phyloP scores from a whole-genome alignment of 2,329 filamentous ascomycete genomes.

The Paraconiothyrium sp. region DNA sequence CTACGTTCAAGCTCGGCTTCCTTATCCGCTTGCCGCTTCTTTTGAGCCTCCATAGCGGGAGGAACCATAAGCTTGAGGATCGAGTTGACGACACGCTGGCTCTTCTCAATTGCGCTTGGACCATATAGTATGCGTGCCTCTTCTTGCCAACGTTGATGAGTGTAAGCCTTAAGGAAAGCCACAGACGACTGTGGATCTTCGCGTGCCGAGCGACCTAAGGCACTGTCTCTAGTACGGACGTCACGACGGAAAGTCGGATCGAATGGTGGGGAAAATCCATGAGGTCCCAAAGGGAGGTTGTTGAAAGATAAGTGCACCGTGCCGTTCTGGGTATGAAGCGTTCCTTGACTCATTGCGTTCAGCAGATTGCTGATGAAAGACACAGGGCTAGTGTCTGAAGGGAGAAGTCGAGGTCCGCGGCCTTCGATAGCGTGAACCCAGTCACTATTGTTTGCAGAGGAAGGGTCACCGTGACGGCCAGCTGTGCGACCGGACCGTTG shows the following conservation, averaged over 20 bases:
- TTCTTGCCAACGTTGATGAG: constrained; percentile 83
- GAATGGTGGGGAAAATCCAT: constrained; percentile 36
- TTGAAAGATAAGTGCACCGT: constrained; percentile 64
- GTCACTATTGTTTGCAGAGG: constrained; percentile 50
- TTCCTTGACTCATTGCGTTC: constrained; percentile 61
- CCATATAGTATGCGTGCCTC: constrained; percentile 90
- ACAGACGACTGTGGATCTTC: constrained; percentile 77
- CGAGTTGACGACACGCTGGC: constrained; percentile 71
- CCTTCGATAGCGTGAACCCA: constrained; percentile 64
- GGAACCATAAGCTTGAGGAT: constrained; percentile 81
- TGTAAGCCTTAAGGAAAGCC: constrained; percentile 76
- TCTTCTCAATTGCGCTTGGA: constrained; percentile 71
- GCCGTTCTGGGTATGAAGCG: constrained; percentile 51
- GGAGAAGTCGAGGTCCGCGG: constrained; percentile 55
- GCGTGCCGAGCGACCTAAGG: constrained; percentile 51
- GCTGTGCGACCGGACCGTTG: constrained; percentile 64
- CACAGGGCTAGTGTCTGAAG: constrained; percentile 58
- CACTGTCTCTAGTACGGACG: constrained; percentile 41
- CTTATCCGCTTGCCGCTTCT: constrained; percentile 75
- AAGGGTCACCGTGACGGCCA: constrained; percentile 35
- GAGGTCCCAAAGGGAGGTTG: constrained; percentile 41
- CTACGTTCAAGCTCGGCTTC: constrained; percentile 76
- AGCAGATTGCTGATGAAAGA: constrained; percentile 68
- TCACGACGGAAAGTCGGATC: constrained; percentile 44
- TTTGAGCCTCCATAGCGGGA: constrained; percentile 82